Percentiles rank a stretch among this genome's conserved stretches.
These are phyloP conservation scores for Raffaelea deltoideospora DNA, from an alignment of 2,329 filamentous ascomycete genomes.

Conservation along the genomic window DNA sequence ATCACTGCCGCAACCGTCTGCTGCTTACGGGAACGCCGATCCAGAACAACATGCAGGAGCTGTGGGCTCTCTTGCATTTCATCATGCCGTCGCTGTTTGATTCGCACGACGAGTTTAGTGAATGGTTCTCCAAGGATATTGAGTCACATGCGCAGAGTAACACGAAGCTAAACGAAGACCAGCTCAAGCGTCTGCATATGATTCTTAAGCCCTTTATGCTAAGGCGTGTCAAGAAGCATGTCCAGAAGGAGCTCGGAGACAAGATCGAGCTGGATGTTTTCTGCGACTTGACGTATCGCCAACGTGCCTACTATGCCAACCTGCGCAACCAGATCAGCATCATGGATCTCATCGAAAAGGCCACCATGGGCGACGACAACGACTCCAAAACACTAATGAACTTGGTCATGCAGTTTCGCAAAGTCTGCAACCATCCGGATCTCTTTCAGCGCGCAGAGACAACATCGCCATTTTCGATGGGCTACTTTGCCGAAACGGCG, in stretches of 20 bases:
- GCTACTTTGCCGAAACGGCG: slow-evolving; percentile 86
- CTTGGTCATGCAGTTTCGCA: slow-evolving; percentile 98
- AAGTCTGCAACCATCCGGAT: slow-evolving; percentile 97
- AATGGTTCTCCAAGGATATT: slow-evolving; percentile 92
- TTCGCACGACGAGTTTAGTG: slow-evolving; percentile 82
- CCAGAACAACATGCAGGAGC: slow-evolving; percentile 99
- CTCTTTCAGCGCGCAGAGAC: slow-evolving; percentile 92
- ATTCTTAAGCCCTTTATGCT: slow-evolving; percentile 99
- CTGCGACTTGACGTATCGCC: slow-evolving; percentile 91
- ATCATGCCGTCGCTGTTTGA: slow-evolving; percentile 99
- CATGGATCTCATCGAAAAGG: slow-evolving; percentile 96
- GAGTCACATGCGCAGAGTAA: slow-evolving; percentile 98
- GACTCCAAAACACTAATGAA: slow-evolving; percentile 98
- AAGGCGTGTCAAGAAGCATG: slow-evolving; percentile 97
- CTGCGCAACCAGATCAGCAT: slow-evolving; percentile 95
- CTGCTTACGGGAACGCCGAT: slow-evolving; percentile 93
- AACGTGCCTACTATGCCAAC: slow-evolving; percentile 84
- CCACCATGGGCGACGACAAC: slow-evolving; percentile 81
- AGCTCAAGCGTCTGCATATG: slow-evolving; percentile 93
- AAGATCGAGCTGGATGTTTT: slow-evolving; percentile 96
- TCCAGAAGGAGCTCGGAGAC: slow-evolving; percentile 96
- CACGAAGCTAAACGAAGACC: slow-evolving; percentile 97
- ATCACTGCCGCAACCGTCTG: slow-evolving; percentile 89
- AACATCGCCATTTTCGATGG: slow-evolving; percentile 66
- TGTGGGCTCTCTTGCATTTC: slow-evolving; percentile 96